phyloP scores from a whole-genome alignment of 495 filamentous ascomycete genomes.

The Penicillium cosmopolitanum region DNA sequence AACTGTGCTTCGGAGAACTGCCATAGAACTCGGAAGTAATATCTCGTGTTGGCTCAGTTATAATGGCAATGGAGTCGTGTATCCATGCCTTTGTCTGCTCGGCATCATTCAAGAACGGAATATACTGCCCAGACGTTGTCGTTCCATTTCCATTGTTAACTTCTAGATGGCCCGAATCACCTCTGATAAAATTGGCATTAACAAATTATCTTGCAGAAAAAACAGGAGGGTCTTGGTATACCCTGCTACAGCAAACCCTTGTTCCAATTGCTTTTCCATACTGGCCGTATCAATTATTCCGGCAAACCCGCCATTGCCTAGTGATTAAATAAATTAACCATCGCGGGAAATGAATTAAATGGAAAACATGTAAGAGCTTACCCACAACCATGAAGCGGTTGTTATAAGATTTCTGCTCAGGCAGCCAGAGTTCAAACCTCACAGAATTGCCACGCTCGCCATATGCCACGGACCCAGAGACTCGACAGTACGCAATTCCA shows the following conservation, averaged over 20 bases:
- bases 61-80: conserved; percentile 44
- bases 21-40: conserved; percentile 36
- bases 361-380: conserved; percentile 10
- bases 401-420: conserved; percentile 26
- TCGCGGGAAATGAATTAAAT: neutral
- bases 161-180: conserved; percentile 34
- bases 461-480: conserved; percentile 1
- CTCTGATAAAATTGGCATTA: neutral
- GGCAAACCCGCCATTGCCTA: conserved; percentile 44
- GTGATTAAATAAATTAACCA: conserved; percentile 1
- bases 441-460: conserved; percentile 6
- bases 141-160: conserved; percentile 29
- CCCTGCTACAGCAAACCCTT: conserved; percentile 41
- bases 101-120: conserved; percentile 36
- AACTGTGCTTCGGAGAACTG: conserved; percentile 32
- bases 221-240: neutral
- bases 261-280: conserved; percentile 36
- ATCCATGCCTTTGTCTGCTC: conserved; percentile 45
- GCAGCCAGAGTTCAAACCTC: conserved; percentile 32
- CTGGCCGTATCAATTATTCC: conserved; percentile 34
- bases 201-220: neutral
- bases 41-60: conserved; percentile 34
- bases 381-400: conserved; percentile 37
- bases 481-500: neutral
- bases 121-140: conserved; percentile 6